These are phyloP conservation scores for Paracamarosporium sp. DNA, from an alignment of 2,329 filamentous ascomycete species.

Conservation along the genomic window DNA sequence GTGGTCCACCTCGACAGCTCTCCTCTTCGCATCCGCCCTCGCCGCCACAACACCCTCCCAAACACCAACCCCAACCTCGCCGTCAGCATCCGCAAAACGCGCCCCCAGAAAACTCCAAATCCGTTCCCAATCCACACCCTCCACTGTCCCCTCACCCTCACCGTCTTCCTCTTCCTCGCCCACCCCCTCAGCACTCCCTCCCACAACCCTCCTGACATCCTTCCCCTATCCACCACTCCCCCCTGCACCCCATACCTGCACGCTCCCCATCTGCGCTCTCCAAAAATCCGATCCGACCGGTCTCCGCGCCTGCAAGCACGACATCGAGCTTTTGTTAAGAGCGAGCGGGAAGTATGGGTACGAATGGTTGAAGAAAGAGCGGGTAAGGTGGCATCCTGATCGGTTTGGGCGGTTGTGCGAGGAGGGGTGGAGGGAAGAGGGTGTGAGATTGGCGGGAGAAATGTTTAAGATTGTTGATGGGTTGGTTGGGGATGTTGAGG, in stretches of 20 bases:
- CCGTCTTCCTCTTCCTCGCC: conserved; percentile 25
- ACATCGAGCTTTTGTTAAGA: conserved; percentile 37
- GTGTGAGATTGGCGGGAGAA: conserved; percentile 40
- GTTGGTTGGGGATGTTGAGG: conserved; percentile 33
- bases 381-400: conserved; percentile 46
- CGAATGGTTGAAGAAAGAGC: conserved; percentile 44
- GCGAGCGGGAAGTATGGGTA: conserved; percentile 43
- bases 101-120: conserved; percentile 32
- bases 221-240: conserved; percentile 41
- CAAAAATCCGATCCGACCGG: conserved; percentile 30
- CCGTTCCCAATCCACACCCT: conserved; percentile 37
- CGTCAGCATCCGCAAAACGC: conserved; percentile 18
- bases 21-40: conserved; percentile 34
- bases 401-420: conserved; percentile 43
- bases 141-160: conserved; percentile 18
- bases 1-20: conserved; percentile 37
- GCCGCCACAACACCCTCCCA: conserved; percentile 20
- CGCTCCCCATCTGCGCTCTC: conserved; percentile 25
- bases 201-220: conserved; percentile 23
- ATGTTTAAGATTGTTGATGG: conserved; percentile 46
- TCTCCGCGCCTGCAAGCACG: conserved; percentile 42
- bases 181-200: conserved; percentile 25
- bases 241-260: conserved; percentile 30
- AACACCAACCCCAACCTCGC: conserved; percentile 31
- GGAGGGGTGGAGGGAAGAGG: conserved; percentile 37